Base-by-base conservation (phyloP, 306 rosid species). In the Medicago ruthenica region DNA sequence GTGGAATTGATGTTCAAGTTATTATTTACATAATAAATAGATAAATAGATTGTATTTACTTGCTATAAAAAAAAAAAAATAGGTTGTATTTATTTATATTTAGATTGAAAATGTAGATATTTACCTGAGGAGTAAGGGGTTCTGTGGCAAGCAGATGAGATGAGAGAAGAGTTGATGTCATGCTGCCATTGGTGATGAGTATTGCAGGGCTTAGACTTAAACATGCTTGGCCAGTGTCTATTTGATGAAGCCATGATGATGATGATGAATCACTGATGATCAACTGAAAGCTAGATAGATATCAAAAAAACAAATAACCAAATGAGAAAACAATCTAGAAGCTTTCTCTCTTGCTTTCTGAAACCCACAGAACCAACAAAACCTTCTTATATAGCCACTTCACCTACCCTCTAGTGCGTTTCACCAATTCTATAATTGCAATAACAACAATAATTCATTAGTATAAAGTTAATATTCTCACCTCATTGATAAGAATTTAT, bases 211-310 rank as follows among this genome's bases (percentile, higher is more conserved):
- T 90, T 95, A 85, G 98, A 90, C 80, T 90, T 95, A 88, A 92
- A 95, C 98, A 92, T 90, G 84, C 97, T 95, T 41, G 98, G 97
- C 98, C 97, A 95, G 90, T 95, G 98, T 88, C 96, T 87, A 79
- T 95, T 95, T 15, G 98, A 95, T 51, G 98, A 92, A 86, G 97
- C 92, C 97, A 95, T 95, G 89, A 84, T 77, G 82, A 47, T 73
- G 80, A 57, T 65, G 81, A 7, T 15, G 73, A 59, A 27, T 27
- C 31, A 27, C 31, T 27, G 31, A 27, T 27, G 31, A 27, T 3
- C 4, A 27, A 27, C 31, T 27, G 31, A 27, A 27, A 27, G 31
- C 31, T 27, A 27, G 31, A 27, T 27, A 27, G 31, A 27, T 27
- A 27, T 27, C n/a, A 27, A 27, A 27, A 27, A 27, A 27, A 27